Conservation (phyloP, 768 basidiomycete genomes). For the Trametes cubensis region DNA sequence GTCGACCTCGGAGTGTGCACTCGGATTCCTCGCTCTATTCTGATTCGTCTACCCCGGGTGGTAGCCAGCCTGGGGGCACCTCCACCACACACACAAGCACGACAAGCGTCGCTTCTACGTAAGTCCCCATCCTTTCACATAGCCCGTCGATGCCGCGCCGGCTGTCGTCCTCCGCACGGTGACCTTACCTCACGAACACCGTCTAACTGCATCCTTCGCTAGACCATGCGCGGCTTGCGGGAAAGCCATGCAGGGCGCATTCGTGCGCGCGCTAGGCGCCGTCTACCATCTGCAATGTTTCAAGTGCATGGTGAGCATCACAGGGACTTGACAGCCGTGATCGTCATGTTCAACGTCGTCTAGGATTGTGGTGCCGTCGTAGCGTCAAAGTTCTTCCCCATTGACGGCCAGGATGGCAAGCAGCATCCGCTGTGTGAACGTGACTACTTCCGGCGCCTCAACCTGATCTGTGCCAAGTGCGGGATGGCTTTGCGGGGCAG, state of each 20-base stretch:
- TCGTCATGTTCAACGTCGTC: slow-evolving; percentile 21
- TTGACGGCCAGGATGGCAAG: slow-evolving; percentile 86
- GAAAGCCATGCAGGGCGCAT: slow-evolving; percentile 89
- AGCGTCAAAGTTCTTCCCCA: slow-evolving; percentile 98
- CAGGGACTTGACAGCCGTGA: slow-evolving; percentile 10
- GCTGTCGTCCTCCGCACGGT: not conserved
- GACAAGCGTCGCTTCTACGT: slow-evolving; percentile 62
- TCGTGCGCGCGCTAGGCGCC: slow-evolving; percentile 91
- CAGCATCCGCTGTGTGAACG: slow-evolving; percentile 97
- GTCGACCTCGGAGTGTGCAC: slow-evolving; percentile 43
- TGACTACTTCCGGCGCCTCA: slow-evolving; percentile 95
- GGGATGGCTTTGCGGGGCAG: slow-evolving; percentile 91
- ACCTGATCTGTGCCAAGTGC: slow-evolving; percentile 96
- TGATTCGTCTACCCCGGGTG: slow-evolving; percentile 52
- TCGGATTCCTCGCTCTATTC: slow-evolving; percentile 57
- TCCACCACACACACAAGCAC: slow-evolving; percentile 59
- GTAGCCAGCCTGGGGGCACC: slow-evolving; percentile 44
- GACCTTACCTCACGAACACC: slow-evolving; percentile 22
- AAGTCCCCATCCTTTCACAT: slow-evolving; percentile 38
- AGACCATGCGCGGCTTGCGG: slow-evolving; percentile 80
- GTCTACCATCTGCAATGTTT: slow-evolving; percentile 98
- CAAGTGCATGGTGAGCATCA: slow-evolving; percentile 82
- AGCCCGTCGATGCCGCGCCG: not conserved
- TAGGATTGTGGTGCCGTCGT: slow-evolving; percentile 97
- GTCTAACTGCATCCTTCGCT: slow-evolving; percentile 1